Conservation (phyloP, 1,284 basidiomycete genomes). For the Boletellus dicymbophilus region DNA sequence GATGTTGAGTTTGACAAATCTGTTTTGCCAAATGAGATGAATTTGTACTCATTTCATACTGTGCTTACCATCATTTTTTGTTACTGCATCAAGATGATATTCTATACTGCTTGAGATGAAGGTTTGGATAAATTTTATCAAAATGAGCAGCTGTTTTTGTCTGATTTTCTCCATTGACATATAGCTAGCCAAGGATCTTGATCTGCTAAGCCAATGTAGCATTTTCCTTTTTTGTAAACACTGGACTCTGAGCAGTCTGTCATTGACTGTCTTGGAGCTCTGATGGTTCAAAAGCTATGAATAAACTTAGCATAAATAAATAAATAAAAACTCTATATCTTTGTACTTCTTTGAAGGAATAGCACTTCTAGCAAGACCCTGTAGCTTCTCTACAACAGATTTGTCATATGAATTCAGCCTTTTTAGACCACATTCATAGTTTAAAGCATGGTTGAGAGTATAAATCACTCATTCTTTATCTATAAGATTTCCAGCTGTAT, state of each 20-base stretch:
- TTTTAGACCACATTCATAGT: neutral
- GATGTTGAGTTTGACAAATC: conserved; percentile 6
- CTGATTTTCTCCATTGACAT: conserved; percentile 1
- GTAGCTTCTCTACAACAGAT: neutral
- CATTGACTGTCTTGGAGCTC: neutral
- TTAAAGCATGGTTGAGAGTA: neutral
- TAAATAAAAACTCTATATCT: neutral
- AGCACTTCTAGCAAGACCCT: neutral
- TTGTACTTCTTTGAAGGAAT: neutral
- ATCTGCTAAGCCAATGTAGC: conserved; percentile 4
- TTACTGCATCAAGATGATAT: neutral
- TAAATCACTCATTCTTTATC: neutral
- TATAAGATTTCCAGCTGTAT: neutral
- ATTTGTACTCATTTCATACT: neutral
- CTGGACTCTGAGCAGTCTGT: neutral
- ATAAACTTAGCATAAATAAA: neutral
- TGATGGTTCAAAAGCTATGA: neutral
- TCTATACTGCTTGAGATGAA: neutral
- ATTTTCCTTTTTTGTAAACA: conserved; percentile 1
- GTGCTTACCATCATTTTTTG: neutral
- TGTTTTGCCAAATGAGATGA: neutral
- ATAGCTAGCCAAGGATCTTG: conserved; percentile 8
- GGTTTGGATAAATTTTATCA: neutral
- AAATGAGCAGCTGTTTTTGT: conserved; percentile 8
- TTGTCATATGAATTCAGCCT: neutral